Base-by-base conservation (phyloP, 2,329 filamentous ascomycete genomes). In the Dactylellina cionopaga region DNA sequence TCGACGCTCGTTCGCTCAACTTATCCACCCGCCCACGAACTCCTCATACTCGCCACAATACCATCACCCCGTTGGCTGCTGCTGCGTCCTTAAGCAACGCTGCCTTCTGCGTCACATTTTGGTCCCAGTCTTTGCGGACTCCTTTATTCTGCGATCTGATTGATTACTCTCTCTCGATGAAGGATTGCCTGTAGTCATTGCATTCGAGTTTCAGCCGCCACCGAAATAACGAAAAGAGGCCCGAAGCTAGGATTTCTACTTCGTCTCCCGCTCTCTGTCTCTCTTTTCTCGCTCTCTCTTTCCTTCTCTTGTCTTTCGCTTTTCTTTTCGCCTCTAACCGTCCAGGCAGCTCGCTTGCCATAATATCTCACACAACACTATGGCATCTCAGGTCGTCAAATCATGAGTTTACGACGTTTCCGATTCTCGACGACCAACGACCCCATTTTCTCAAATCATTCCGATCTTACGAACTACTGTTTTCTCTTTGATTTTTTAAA, bases 321-420 rank as follows among this genome's bases (percentile, higher is more conserved):
- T 55, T 41, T 43, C 41, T 52, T 37, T 37, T 63, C 47, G 37
- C 39, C 41, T 37, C 24, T 27, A 22, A 43, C 17, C 15, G n/a
- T 63, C 44, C 13, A 10, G 22, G 35, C 19, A 33, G 43, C 22
- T 35, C 44, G 43, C 39, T 19, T 17, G 6, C 39, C 25, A 19
- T 44, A 15, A n/a, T 60, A 13, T 35, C 22, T 49, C 25, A 37
- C 37, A 55, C 49, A 47, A 25, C 44, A 37, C 41, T 17, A 72
- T 65, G 68, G 52, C 17, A 46, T 49, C 22, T 39, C 37, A 27
- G 59, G 31, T 31, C 39, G 39, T 65, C 54, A 41, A 65, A 65
- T 54, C 68, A 72, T 72, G 68, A 72, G 49, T 41, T 35, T 47
- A 72, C 68, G 68, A 72, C 46, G 19, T 54, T 60, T 54, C 46